phyloP scores from a whole-genome alignment of 345 rosid species.

The Hypericum androsaemum region DNA sequence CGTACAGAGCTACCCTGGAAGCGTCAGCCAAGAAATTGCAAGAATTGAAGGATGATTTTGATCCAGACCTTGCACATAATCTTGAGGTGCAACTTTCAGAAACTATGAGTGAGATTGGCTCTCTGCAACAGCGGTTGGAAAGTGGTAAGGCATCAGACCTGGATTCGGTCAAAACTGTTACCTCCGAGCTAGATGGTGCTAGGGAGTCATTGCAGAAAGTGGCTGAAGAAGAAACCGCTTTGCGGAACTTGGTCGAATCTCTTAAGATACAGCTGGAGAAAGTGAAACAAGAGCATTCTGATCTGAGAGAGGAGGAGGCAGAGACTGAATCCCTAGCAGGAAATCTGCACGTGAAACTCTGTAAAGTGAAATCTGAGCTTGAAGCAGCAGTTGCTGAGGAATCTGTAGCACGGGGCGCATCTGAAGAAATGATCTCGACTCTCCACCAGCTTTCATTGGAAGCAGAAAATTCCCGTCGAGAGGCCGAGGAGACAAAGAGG shows the following conservation, averaged over 20 bases:
- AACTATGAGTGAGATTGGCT: conserved; percentile 47
- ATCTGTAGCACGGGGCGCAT: conserved; percentile 51
- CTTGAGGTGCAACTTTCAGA: conserved; percentile 59
- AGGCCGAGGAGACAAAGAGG: conserved; percentile 65
- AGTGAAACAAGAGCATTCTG: conserved; percentile 62
- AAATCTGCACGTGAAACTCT: conserved; percentile 67
- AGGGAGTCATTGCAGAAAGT: conserved; percentile 68
- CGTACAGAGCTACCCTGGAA: conserved; percentile 53
- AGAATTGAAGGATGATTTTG: conserved; percentile 50
- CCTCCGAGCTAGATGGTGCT: conserved; percentile 71
- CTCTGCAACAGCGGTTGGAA: conserved; percentile 60
- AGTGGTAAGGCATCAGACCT: conserved; percentile 64
- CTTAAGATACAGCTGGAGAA: conserved; percentile 60
- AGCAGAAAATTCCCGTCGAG: conserved; percentile 52
- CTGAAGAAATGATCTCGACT: conserved; percentile 73
- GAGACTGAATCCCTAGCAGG: conserved; percentile 80
- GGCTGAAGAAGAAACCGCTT: conserved; percentile 61
- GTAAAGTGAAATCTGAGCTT: conserved; percentile 66
- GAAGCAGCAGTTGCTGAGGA: conserved; percentile 57
- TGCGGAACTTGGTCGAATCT: conserved; percentile 53
- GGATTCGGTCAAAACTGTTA: conserved; percentile 55
- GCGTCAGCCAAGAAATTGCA: conserved; percentile 50
- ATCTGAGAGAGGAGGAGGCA: conserved; percentile 67
- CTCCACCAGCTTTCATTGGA: conserved; percentile 61
- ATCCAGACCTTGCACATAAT: conserved; percentile 50